Evolutionary conservation across 192 early-diverging fungal genomes (phyloP).

Genomic region (Backusella sp.): DNA sequence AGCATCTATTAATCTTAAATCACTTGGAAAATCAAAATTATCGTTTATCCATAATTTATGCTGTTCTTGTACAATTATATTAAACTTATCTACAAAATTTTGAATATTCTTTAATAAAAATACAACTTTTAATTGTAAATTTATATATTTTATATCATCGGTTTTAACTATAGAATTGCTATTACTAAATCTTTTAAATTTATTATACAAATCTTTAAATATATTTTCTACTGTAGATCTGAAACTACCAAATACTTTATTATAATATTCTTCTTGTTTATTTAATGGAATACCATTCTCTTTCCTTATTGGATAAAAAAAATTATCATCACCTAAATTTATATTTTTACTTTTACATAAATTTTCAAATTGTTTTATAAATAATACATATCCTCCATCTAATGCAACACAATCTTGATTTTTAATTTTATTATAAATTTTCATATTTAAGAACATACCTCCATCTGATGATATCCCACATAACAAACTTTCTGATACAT

Average conservation of each 20-base stretch:
- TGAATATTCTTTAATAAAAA: too few relatives aligned
- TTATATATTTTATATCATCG: neutral
- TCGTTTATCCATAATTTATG: too few relatives aligned
- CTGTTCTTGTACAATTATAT: too few relatives aligned
- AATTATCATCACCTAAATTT: neutral
- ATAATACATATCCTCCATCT: constrained; percentile 12
- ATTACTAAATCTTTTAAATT: constrained; percentile 13
- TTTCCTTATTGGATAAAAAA: constrained; percentile 3
- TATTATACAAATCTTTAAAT: neutral
- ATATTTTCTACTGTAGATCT: neutral
- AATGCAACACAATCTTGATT: neutral
- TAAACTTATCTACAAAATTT: too few relatives aligned
- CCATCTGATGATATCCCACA: too few relatives aligned
- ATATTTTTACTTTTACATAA: neutral
- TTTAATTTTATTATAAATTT: constrained; percentile 1
- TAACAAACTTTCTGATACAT: too few relatives aligned
- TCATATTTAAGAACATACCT: neutral
- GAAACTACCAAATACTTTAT: neutral
- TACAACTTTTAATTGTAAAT: too few relatives aligned
- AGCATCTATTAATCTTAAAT: too few relatives aligned
- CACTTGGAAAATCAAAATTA: too few relatives aligned
- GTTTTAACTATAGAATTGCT: neutral
- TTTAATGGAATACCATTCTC: neutral
- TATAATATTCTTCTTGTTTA: neutral
- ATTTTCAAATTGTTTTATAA: constrained; percentile 1